Base-by-base conservation (phyloP, 306 rosid species). In the Sesbania bispinosa region DNA sequence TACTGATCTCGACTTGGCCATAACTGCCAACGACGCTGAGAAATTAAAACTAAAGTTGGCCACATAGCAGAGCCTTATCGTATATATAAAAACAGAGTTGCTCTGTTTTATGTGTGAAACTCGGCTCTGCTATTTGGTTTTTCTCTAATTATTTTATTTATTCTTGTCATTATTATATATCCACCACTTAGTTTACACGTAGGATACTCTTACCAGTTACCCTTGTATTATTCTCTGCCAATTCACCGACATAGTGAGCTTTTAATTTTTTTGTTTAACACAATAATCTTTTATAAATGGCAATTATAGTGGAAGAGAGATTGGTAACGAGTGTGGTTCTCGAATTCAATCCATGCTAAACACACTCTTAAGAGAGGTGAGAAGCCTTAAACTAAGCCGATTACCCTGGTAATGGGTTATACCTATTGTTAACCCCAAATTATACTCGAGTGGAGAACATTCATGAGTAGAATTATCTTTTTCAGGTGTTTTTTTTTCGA, bases 1-100 rank as follows among this genome's bases (percentile, higher is more conserved):
- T 63, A 20, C 53, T 79, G 82, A 83, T 76, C 73, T 45, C 69
- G 73, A 53, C 7, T 47, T 69, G 55, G 62, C 70, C 60, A 77
- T 73, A 18, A 35, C 20, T 9, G 38, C 58, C 60, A 46, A 60
- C 41, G 20, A 59, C 60, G 29, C 6, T 48, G 33, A 45, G 68
- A 61, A 71, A 71, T n/a, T 18, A 10, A 47, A 19, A 36, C 39
- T 62, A 69, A 69, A 41, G 66, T 55, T 69, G 19, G 71, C 41
- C 59, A 78, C 61, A 77, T 47, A 5, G 10, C 24, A 55, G 54
- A 36, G 62, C 5, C 8, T 60, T 45, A 47, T 60, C 67, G 61
- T 43, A 53, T 46, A 43, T 62, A 68, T 62, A 68, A 36, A 16
- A 60, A 60, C 77, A 53, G 78, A 52, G 51, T 16, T 30, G 16